Percentiles rank a stretch among this genome's conserved stretches.
Conservation (phyloP, 2,329 filamentous ascomycete species). For the Colletotrichum salicis region DNA sequence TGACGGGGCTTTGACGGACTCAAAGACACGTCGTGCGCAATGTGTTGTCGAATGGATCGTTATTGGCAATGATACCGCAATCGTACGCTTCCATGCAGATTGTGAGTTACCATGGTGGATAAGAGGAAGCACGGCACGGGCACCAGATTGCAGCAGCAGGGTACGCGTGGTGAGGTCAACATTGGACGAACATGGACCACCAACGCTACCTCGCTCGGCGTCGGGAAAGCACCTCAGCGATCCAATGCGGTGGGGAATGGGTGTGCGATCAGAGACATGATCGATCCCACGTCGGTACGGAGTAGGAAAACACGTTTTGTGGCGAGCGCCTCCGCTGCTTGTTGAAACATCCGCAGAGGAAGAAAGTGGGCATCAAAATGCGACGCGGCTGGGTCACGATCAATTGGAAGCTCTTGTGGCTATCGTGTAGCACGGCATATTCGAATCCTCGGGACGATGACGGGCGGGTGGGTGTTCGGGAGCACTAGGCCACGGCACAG, state of each 20-base stretch:
- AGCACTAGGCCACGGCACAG: constrained; percentile 13
- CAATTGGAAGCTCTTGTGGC: not conserved
- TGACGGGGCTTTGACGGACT: constrained; percentile 18
- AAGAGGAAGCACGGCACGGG: constrained; percentile 11
- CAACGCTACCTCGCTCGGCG: not conserved
- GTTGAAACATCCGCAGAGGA: not conserved
- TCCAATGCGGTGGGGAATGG: constrained; percentile 11
- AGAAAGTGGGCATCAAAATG: not conserved
- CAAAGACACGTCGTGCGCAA: constrained; percentile 13
- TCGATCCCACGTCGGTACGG: constrained; percentile 2
- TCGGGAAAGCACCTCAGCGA: not conserved
- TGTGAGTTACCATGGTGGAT: not conserved
- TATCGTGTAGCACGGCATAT: constrained; percentile 14
- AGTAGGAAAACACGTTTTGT: constrained; percentile 28
- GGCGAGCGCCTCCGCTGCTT: constrained; percentile 12
- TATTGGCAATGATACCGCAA: not conserved
- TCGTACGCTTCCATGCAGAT: constrained; percentile 25
- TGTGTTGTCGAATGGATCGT: not conserved
- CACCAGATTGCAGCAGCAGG: constrained; percentile 6
- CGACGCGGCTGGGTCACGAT: constrained; percentile 4
- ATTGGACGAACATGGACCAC: constrained; percentile 30
- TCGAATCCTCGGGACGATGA: constrained; percentile 11
- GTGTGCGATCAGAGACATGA: constrained; percentile 18
- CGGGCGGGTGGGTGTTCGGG: constrained; percentile 21
- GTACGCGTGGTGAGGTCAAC: constrained; percentile 1